Conservation (phyloP, 306 rosid genomes). For the Prunus armeniaca region DNA sequence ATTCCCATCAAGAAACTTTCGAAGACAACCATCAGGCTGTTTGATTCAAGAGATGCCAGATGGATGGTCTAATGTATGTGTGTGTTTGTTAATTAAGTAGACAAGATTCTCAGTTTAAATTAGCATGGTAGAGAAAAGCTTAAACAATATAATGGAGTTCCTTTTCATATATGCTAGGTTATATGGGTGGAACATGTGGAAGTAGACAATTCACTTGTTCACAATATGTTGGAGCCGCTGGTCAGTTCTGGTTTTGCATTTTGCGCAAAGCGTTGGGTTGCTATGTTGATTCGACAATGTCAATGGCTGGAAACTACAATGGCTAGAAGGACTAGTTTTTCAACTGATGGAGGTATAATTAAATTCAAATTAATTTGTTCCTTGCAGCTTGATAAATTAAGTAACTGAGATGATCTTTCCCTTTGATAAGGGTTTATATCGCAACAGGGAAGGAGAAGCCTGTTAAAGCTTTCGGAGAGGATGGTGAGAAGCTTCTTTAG, state of each 20-base stretch:
- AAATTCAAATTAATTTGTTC: neutral
- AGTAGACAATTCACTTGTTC: conserved; percentile 36
- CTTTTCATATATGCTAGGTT: conserved; percentile 25
- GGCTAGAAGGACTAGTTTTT: neutral
- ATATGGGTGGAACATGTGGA: conserved; percentile 64
- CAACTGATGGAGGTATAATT: conserved; percentile 29
- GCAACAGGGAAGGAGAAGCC: conserved; percentile 35
- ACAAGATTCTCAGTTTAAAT: too few species aligned
- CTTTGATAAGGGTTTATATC: neutral
- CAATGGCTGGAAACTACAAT: conserved; percentile 21
- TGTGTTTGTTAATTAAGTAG: too few species aligned
- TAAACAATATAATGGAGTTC: neutral
- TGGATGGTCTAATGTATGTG: conserved; percentile 18
- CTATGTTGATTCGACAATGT: conserved; percentile 24
- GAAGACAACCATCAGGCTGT: conserved; percentile 64
- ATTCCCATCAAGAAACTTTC: conserved; percentile 25
- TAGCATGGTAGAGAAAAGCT: conserved; percentile 14
- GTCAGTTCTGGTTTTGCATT: conserved; percentile 47
- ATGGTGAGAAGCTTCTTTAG: conserved; percentile 41
- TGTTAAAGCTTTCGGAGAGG: conserved; percentile 50
- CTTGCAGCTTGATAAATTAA: neutral
- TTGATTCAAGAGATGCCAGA: conserved; percentile 35
- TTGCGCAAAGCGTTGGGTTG: conserved; percentile 59
- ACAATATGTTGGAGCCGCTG: conserved; percentile 17
- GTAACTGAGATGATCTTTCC: neutral